Conservation (phyloP, 257 asterid genomes). For the Solanum bukasovii region DNA sequence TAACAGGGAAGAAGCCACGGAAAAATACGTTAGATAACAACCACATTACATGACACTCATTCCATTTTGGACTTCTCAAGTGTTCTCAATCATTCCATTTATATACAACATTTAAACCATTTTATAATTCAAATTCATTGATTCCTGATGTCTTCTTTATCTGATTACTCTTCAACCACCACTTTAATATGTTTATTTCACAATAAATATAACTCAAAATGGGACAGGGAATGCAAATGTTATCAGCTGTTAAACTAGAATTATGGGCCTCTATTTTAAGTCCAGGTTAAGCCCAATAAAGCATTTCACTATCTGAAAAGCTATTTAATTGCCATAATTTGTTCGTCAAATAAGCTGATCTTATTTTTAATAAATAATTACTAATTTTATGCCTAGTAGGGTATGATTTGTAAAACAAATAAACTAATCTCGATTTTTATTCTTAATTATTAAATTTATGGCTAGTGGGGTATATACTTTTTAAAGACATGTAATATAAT, state of each 20-base stretch:
- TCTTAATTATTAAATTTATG: no score
- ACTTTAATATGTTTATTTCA: background rate
- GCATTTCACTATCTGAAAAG: background rate
- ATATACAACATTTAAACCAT: background rate
- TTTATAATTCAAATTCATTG: background rate
- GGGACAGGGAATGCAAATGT: background rate
- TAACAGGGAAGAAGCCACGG: no score
- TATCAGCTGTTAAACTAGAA: background rate
- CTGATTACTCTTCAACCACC: background rate
- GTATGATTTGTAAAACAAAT: no score
- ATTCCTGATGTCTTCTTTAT: background rate
- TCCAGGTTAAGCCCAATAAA: background rate
- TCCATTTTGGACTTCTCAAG: background rate
- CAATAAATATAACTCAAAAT: background rate
- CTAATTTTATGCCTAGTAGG: no score
- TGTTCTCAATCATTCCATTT: background rate
- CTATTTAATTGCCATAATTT: background rate
- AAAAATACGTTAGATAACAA: background rate
- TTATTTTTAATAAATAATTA: no score
- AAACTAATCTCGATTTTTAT: background rate
- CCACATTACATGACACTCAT: background rate
- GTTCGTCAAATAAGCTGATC: background rate
- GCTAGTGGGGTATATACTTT: no score
- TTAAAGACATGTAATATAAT: no score
- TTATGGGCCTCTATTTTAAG: background rate